A percentile compares a stretch with the other conserved stretches of the same genome.
These are phyloP conservation scores for Tricholoma bakamatsutake DNA, from an alignment of 768 basidiomycete genomes.

Conservation along the genomic window DNA sequence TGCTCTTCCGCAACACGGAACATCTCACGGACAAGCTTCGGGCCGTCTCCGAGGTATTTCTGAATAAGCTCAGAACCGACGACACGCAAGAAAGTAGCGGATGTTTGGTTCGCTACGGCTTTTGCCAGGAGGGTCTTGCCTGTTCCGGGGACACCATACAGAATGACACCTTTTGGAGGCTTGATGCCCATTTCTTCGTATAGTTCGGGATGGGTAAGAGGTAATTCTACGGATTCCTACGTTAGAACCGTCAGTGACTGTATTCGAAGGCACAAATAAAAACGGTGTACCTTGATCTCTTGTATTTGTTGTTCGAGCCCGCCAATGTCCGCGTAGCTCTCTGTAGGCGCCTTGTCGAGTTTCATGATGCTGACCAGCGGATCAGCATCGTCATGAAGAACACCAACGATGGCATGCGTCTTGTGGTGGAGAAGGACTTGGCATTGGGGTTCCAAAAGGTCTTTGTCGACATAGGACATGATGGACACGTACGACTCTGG, in stretches of 20 bases:
- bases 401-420: constrained; percentile 91
- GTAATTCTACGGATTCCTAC: constrained; percentile 96
- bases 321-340: constrained; percentile 98
- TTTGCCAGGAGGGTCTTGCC: constrained; percentile 98
- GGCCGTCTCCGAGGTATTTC: constrained; percentile 98
- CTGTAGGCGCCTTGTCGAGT: constrained; percentile 97
- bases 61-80: constrained; percentile 98
- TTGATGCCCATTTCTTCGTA: constrained; percentile 99
- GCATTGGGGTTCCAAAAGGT: constrained; percentile 93
- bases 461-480: constrained; percentile 98
- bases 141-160: constrained; percentile 97
- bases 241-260: neutral
- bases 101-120: constrained; percentile 97
- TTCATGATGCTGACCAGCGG: constrained; percentile 99
- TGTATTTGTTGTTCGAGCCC: constrained; percentile 96
- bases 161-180: constrained; percentile 98
- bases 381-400: constrained; percentile 90
- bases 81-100: constrained; percentile 94
- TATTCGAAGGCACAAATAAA: neutral
- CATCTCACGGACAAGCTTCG: constrained; percentile 94
- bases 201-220: constrained; percentile 93
- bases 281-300: constrained; percentile 79
- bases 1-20: constrained; percentile 98
- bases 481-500: constrained; percentile 97
- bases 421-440: constrained; percentile 95